Evolutionary conservation across 1,139 yeast genomes (phyloP).

Genomic region (Geotrichum cucujoidarum): DNA sequence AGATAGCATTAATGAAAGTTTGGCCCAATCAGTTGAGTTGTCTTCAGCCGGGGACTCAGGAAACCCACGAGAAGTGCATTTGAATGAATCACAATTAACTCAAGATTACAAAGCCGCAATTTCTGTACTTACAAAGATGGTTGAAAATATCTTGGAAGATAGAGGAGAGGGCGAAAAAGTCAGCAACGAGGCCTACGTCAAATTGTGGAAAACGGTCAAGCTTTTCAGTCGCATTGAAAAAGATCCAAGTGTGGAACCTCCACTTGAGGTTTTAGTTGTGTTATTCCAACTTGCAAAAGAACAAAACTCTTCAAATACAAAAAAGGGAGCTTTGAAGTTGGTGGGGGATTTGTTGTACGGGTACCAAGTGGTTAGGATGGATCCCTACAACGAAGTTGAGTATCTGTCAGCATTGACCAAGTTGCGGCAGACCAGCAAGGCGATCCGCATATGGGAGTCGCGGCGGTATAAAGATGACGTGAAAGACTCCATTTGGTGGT

Average conservation of each 20-base stretch:
- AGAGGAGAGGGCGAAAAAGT: slow-evolving; percentile 6
- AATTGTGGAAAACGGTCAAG: slow-evolving; percentile 16
- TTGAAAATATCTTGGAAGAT: slow-evolving; percentile 8
- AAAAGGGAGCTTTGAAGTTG: slow-evolving; percentile 25
- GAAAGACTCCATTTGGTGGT: slow-evolving; percentile 31
- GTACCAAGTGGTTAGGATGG: slow-evolving; percentile 32
- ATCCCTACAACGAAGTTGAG: slow-evolving; percentile 38
- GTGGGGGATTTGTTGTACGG: slow-evolving; percentile 34
- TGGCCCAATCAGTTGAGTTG: slow-evolving; percentile 11
- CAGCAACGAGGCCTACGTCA: slow-evolving; percentile 2
- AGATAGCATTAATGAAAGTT: slow-evolving; percentile 10
- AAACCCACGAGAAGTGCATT: background rate
- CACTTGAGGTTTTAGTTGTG: slow-evolving; percentile 17
- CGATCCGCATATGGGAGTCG: slow-evolving; percentile 33
- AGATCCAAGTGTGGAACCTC: slow-evolving; percentile 14
- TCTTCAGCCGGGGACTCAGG: slow-evolving; percentile 10
- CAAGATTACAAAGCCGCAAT: slow-evolving; percentile 14
- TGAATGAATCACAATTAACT: background rate
- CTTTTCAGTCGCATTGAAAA: slow-evolving; percentile 11
- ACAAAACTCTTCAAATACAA: slow-evolving; percentile 9
- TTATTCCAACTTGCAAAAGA: slow-evolving; percentile 19
- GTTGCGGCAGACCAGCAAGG: slow-evolving; percentile 21
- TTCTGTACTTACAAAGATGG: slow-evolving; percentile 11
- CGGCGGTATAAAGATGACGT: slow-evolving; percentile 31
- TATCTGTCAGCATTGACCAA: slow-evolving; percentile 33